Percentiles rank a stretch among this genome's conserved stretches.
phyloP scores from a whole-genome alignment of 495 filamentous ascomycete species.

The Annulohypoxylon moriforme region DNA sequence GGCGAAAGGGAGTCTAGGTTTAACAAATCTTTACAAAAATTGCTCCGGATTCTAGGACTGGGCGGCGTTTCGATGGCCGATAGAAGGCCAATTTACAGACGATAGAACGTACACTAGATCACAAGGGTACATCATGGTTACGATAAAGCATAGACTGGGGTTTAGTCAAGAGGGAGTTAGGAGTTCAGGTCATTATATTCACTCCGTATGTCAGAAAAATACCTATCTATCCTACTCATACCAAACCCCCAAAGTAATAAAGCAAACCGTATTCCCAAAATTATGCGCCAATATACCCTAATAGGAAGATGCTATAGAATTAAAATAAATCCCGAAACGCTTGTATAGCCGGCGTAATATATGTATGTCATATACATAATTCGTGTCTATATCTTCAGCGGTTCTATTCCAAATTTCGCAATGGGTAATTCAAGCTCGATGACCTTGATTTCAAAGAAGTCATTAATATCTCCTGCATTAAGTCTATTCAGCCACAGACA shows the following conservation, averaged over 20 bases:
- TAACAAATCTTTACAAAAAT: background rate
- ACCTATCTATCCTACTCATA: slow-evolving; percentile 18
- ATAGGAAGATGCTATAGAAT: background rate
- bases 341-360: slow-evolving; percentile 1
- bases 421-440: background rate
- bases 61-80: background rate
- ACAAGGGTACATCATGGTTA: no score
- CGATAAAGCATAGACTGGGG: slow-evolving; percentile 6
- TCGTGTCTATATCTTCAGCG: slow-evolving; percentile 7
- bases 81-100: background rate
- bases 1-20: slow-evolving; percentile 64
- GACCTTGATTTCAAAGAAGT: background rate
- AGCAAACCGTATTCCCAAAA: background rate
- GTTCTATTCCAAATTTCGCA: background rate
- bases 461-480: background rate
- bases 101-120: slow-evolving; percentile 6
- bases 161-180: slow-evolving; percentile 13
- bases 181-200: slow-evolving; percentile 22
- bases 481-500: slow-evolving; percentile 24
- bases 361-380: slow-evolving; percentile 6
- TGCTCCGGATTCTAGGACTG: background rate
- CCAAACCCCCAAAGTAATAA: background rate
- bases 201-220: slow-evolving; percentile 1
- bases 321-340: background rate
- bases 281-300: slow-evolving; percentile 19